A percentile compares a stretch with the other conserved stretches of the same genome.
These are phyloP conservation scores for Stereum hirsutum DNA, from an alignment of 1,284 basidiomycete genomes.

Conservation along the genomic window DNA sequence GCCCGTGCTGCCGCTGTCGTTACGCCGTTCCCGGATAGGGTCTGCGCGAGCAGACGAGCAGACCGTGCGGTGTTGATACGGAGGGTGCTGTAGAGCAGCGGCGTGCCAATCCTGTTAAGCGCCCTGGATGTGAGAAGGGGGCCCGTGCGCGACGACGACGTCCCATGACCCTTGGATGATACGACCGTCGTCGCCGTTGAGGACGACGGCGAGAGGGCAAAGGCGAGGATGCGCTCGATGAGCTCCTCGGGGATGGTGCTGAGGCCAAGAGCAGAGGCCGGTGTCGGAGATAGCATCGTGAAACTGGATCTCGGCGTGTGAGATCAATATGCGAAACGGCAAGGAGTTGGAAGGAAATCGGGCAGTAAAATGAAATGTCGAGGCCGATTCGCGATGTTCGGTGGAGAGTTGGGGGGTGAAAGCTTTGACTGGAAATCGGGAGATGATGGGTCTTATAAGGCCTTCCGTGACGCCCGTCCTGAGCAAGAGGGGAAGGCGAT, in stretches of 20 bases:
- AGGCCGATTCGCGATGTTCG: too few relatives aligned
- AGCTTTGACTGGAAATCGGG: too few relatives aligned
- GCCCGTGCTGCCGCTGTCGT: too few relatives aligned
- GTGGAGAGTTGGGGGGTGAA: too few relatives aligned
- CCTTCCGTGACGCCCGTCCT: too few relatives aligned
- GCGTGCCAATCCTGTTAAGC: conserved; percentile 1
- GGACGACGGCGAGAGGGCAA: background rate
- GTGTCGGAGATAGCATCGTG: too few relatives aligned
- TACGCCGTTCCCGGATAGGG: conserved; percentile 1
- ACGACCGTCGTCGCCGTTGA: background rate
- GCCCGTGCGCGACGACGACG: background rate
- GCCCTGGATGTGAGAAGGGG: background rate
- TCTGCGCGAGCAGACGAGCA: background rate
- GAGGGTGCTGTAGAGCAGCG: background rate
- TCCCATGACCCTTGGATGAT: background rate
- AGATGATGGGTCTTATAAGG: too few relatives aligned
- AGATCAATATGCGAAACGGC: too few relatives aligned
- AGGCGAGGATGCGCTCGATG: background rate
- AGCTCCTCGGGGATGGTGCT: background rate
- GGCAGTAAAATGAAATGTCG: too few relatives aligned
- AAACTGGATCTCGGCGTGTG: too few relatives aligned
- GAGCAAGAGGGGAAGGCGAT: too few relatives aligned
- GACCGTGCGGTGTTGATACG: background rate
- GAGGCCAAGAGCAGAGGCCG: background rate
- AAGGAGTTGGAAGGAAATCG: too few relatives aligned